phyloP scores from a whole-genome alignment of 495 filamentous ascomycete genomes.

The Lentithecium fluviatile region DNA sequence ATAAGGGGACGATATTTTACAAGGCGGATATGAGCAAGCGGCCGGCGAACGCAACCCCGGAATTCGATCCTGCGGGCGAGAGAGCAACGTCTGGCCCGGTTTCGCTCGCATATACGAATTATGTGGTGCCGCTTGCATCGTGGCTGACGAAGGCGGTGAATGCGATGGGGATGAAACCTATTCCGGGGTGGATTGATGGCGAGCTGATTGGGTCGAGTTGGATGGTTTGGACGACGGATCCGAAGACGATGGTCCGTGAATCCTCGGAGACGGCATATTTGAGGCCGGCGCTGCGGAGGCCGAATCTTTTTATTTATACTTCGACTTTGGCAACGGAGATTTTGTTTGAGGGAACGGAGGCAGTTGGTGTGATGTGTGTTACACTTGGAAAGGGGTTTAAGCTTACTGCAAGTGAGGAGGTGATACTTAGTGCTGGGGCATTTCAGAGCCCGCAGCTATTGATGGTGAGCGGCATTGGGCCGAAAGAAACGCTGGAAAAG shows the following conservation, averaged over 20 bases:
- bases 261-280: constrained; percentile 49
- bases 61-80: constrained; percentile 46
- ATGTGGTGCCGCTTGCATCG: constrained; percentile 32
- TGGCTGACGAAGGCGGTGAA: constrained; percentile 7
- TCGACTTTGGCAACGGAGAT: constrained; percentile 47
- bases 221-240: constrained; percentile 41
- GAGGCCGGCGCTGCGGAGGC: constrained; percentile 34
- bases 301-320: constrained; percentile 42
- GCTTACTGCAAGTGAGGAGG: constrained; percentile 4
- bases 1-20: constrained; percentile 55
- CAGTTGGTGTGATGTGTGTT: constrained; percentile 47
- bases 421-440: constrained; percentile 10
- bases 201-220: constrained; percentile 40
- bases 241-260: constrained; percentile 39
- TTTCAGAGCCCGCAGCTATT: constrained; percentile 52
- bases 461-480: constrained; percentile 57
- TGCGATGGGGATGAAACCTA: constrained; percentile 14
- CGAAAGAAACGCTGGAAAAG: constrained; percentile 40
- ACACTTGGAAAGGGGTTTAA: neutral
- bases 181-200: constrained; percentile 41
- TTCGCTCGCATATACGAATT: constrained; percentile 53
- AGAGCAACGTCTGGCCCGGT: constrained; percentile 48
- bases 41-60: constrained; percentile 39
- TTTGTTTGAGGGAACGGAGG: constrained; percentile 48
- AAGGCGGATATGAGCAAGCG: constrained; percentile 43